Conservation (phyloP, 176 grass and related monocot genomes). For the Avena atlantica region DNA sequence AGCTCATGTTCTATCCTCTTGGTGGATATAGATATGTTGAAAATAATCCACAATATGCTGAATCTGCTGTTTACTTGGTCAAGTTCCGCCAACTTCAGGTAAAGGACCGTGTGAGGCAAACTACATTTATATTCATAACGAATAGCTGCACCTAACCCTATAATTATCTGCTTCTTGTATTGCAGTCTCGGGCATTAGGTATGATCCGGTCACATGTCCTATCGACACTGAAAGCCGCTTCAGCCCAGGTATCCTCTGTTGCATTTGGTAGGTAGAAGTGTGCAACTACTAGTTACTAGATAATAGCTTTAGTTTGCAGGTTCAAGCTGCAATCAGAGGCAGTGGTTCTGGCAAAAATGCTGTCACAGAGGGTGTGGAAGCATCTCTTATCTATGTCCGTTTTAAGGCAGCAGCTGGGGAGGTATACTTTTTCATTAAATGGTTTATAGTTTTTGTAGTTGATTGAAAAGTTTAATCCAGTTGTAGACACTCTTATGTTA, state of each 20-base stretch:
- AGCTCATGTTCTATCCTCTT: slow-evolving; percentile 30
- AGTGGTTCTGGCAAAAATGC: slow-evolving; percentile 67
- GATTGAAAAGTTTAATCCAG: slow-evolving; percentile 11
- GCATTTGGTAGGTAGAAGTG: slow-evolving; percentile 41
- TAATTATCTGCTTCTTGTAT: slow-evolving; percentile 44
- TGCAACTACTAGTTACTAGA: slow-evolving; percentile 16
- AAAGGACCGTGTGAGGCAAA: slow-evolving; percentile 9
- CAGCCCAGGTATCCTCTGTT: slow-evolving; percentile 74
- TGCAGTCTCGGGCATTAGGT: slow-evolving; percentile 88
- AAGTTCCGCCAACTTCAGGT: slow-evolving; percentile 97
- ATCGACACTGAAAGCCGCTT: slow-evolving; percentile 94
- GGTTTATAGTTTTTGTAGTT: slow-evolving; percentile 5
- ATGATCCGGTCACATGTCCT: slow-evolving; percentile 94
- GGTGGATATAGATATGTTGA: slow-evolving; percentile 83
- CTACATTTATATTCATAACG: slow-evolving; percentile 29
- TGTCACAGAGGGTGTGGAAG: slow-evolving; percentile 88
- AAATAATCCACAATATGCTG: slow-evolving; percentile 95
- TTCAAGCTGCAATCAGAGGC: slow-evolving; percentile 86
- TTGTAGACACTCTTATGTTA: background rate
- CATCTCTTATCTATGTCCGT: slow-evolving; percentile 98
- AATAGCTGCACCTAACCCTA: slow-evolving; percentile 29
- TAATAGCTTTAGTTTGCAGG: slow-evolving; percentile 54
- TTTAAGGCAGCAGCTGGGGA: slow-evolving; percentile 97
- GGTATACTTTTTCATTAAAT: slow-evolving; percentile 53
- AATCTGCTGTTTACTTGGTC: slow-evolving; percentile 98